Evolutionary conservation across 352 stramenopile species (phyloP).

Genomic region (Globisporangium nodosum): DNA sequence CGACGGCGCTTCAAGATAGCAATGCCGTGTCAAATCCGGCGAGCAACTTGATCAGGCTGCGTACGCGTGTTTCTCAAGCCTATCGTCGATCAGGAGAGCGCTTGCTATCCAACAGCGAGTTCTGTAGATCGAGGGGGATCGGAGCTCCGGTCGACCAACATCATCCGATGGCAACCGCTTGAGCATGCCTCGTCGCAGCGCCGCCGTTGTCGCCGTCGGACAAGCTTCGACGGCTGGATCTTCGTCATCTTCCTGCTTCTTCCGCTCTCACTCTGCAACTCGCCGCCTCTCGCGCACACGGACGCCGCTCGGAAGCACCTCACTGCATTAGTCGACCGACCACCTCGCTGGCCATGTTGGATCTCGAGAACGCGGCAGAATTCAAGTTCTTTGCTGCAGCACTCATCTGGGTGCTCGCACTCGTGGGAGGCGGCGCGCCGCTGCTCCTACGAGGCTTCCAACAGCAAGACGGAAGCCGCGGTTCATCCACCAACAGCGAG

Average conservation of each 20-base stretch:
- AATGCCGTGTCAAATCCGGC: no score
- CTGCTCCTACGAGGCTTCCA: constrained; percentile 33
- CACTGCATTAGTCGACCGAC: not conserved
- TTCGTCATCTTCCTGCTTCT: not conserved
- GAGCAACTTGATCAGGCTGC: no score
- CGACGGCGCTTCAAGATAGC: no score
- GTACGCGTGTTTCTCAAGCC: no score
- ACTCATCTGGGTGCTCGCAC: constrained; percentile 51
- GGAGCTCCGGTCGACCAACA: no score
- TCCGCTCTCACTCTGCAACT: constrained; percentile 5
- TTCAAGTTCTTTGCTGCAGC: constrained; percentile 65
- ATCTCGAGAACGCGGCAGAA: constrained; percentile 36
- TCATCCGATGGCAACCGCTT: not conserved
- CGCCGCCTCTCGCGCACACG: not conserved
- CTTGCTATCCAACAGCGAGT: no score
- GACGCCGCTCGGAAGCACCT: not conserved
- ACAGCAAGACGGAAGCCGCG: constrained; percentile 28
- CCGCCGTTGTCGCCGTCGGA: not conserved
- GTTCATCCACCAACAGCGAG: not conserved
- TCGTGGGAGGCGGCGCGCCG: constrained; percentile 48
- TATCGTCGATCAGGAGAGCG: no score
- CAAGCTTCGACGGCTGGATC: not conserved
- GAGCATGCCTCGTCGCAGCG: not conserved
- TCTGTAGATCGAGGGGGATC: no score
- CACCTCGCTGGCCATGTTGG: not conserved